Evolutionary conservation across 192 early-diverging fungal species (phyloP), one percentile per base, ranked within the genome.

Genomic region (Coemansia aciculifera): DNA sequence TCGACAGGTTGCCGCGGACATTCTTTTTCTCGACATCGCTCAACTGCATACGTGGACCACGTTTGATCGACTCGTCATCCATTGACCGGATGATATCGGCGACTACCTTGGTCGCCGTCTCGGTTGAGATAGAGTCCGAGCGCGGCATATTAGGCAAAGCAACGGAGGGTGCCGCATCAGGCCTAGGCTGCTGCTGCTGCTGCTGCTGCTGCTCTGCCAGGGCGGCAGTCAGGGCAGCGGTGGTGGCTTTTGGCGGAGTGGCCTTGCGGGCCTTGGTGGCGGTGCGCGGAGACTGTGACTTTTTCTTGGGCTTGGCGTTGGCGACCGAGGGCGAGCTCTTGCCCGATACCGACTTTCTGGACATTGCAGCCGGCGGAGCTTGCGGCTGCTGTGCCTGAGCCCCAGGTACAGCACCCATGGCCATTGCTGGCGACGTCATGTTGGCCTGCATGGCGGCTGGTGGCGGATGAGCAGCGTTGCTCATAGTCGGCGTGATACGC

Each of bases 221-320:
- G 9, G 36, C 51, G 3, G 64, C 27, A 0, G 49, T 32, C 3
- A 38, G 37, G 15, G 32, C 27, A 7, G 57, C 59, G 2, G 65
- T 3, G 24, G 40, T 43, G 46, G 65, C 10, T 21, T 46, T 63
- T 1, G 54, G 62, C 15, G 56, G 71, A 17, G 79, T 34, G 36
- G 46, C 65, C 65, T 73, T 81, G 43, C 74, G 79, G 8, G 74
- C 11, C 68, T 81, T 81, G 21, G 79, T 32, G 3, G 69, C 37
- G 1, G 78, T 74, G 42, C 71, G 71, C 11, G 79, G 79, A n/a
- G 79, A 77, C 59, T 77, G 74, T 2, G 79, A 77, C 64, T 82
- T 82, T 49, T 81, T 81, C 46, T 81, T 81, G 12, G 69, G 63
- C 61, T 75, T 81, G 19, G 73, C 27, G 17, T 64, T 69, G 17